Base-by-base conservation (phyloP, 768 basidiomycete species). In the Scleroderma bovista region DNA sequence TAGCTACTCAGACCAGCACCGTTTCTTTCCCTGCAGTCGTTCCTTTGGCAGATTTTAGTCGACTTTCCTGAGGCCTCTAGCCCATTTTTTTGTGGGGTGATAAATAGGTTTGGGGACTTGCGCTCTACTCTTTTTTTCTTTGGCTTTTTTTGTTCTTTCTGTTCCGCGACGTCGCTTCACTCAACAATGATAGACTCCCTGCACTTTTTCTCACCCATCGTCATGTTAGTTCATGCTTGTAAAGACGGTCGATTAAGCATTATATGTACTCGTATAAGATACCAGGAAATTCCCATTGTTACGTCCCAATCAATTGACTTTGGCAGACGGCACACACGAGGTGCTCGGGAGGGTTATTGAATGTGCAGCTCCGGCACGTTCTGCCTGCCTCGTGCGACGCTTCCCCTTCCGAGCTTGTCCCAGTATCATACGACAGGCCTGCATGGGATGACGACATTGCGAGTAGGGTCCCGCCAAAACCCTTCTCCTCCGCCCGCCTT, bases 391-490 rank as follows among this genome's bases (percentile, higher is more conserved):
- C 60, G 3, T 57, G 60, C 54, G 55, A 57, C 55, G 43, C 29
- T 23, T 60, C 58, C 38, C 57, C 60, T 52, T 74, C 67, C 44
- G 69, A 67, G 20, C 66, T 67, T 55, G 67, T 68, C 39, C 57
- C 56, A 19, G 66, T 61, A 53, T 66, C 65, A 48, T 56, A 59
- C 40, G 59, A 53, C n/a, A 66, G 52, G 53, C 49, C 60, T 42
- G 64, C 61, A 49, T 65, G 56, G 55, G 52, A 52, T 46, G 63
- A 47, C 46, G 64, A 62, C 55, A 77, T 72, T 40, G 79, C 78
- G 29, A 90, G 73, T 39, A 89, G 63, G 20, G 88, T 91, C 22
- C 88, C 88, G 46, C 77, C 76, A 62, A 91, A 91, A 3, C 83
- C 88, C 54, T 72, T 74, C 66, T 87, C 85, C 43, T 77, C 75